phyloP scores from a whole-genome alignment of 768 basidiomycete genomes.

The Brasilioporus rufonigricans region DNA sequence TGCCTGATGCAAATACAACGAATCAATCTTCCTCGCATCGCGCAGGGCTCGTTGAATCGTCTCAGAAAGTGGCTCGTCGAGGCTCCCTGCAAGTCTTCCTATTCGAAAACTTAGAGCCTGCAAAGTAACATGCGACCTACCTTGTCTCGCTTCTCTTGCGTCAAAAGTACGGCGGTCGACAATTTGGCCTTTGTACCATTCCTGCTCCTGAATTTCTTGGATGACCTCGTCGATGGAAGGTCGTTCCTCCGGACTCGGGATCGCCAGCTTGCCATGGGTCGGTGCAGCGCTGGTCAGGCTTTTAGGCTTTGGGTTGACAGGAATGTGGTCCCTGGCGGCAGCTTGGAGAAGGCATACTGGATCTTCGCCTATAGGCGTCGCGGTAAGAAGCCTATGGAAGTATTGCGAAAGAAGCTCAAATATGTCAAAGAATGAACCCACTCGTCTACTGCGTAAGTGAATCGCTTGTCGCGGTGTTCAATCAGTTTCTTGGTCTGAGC shows the following conservation, averaged over 20 bases:
- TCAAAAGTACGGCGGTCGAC: constrained; percentile 51
- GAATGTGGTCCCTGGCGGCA: constrained; percentile 70
- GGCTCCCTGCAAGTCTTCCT: constrained; percentile 34
- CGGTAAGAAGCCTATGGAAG: constrained; percentile 51
- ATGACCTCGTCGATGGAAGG: constrained; percentile 59
- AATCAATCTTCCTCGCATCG: constrained; percentile 56
- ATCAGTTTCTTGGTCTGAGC: constrained; percentile 66
- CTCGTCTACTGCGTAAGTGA: constrained; percentile 68
- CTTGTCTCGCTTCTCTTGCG: constrained; percentile 50
- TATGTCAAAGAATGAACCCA: constrained; percentile 29
- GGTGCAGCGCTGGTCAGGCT: neutral
- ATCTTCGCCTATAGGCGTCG: constrained; percentile 52
- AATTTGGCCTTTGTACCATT: constrained; percentile 75
- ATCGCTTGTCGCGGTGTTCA: constrained; percentile 65
- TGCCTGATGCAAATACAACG: constrained; percentile 70
- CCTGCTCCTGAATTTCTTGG: constrained; percentile 51
- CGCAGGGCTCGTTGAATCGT: constrained; percentile 54
- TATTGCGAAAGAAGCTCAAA: neutral
- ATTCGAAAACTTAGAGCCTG: neutral
- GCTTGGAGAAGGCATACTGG: constrained; percentile 60
- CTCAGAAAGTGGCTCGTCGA: constrained; percentile 58
- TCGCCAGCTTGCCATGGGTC: constrained; percentile 10
- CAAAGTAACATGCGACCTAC: constrained; percentile 29
- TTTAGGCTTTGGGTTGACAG: constrained; percentile 50
- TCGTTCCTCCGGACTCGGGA: constrained; percentile 49